Evolutionary conservation across 805 yeast genomes (phyloP), one percentile per base, ranked within the genome.

Genomic region (Yamadazyma philogaea): DNA sequence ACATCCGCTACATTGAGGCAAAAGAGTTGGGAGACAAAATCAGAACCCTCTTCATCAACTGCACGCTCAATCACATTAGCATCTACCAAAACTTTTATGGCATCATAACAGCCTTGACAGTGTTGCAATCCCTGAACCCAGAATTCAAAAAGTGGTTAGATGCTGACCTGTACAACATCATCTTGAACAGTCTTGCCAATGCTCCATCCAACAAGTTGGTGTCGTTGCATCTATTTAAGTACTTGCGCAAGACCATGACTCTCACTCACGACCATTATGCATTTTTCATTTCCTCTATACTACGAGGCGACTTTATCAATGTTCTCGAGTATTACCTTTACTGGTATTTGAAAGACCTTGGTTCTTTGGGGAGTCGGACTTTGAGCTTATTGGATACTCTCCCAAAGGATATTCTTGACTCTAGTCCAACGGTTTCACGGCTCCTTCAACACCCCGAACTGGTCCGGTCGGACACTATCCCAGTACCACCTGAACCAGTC

Each of bases 51-150:
- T 66, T 70, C 42, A 42, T 69, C 21, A 66, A 67, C 43, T 66
- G 74, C 42, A 20, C 68, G 2, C 49, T 70, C 27, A 59, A 63
- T 45, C 73, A 68, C 48, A 46, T 68, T 17, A 54, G 53, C 24
- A 38, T 59, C 15, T 57, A 60, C 49, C 70, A 66, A 40, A 68
- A 68, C 47, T 60, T 61, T 35, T 51, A 68, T 2, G 73, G 66
- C 0, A 44, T 60, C 3, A 50, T 56, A 1, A 47, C 51, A 19
- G 57, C 51, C 0, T 42, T 68, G 14, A 36, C 39, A 3, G 47
- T 48, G 6, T 30, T 63, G 2, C 48, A 55, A 15, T 34, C 44
- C 2, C 12, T 47, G 5, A 52, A 63, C 34, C 39, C 48, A 2
- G 32, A 43, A 2, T 49, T 57, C 30, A 21, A 33, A 2, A 50